phyloP scores from a whole-genome alignment of 2,329 filamentous ascomycete species.

The Xylariaceae sp. region DNA sequence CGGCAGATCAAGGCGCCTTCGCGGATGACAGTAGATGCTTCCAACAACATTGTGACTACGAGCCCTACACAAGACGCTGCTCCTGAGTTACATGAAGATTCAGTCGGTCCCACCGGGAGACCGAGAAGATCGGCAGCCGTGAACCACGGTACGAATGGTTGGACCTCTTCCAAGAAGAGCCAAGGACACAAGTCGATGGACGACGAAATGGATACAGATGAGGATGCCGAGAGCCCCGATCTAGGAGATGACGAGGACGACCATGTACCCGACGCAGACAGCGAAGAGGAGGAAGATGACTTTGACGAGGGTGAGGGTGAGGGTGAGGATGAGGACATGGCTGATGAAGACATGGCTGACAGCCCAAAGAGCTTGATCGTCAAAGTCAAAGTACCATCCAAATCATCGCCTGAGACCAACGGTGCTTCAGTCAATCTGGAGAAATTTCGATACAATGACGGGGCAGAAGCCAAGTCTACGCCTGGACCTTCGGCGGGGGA shows the following conservation, averaged over 20 bases:
- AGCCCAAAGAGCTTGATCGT: constrained; percentile 63
- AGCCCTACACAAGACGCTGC: constrained; percentile 27
- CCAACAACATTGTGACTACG: constrained; percentile 43
- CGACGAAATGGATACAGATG: constrained; percentile 46
- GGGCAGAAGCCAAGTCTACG: constrained; percentile 14
- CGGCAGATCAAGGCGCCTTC: constrained; percentile 72
- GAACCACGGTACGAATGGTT: constrained; percentile 47
- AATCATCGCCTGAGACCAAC: constrained; percentile 34
- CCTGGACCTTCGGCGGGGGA: constrained; percentile 5
- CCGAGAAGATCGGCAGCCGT: constrained; percentile 47
- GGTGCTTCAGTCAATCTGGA: constrained; percentile 29
- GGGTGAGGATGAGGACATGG: constrained; percentile 31
- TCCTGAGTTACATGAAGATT: constrained; percentile 32
- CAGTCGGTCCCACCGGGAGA: constrained; percentile 42
- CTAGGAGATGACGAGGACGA: constrained; percentile 67
- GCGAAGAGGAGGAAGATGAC: constrained; percentile 48
- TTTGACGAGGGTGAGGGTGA: constrained; percentile 53
- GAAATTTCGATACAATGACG: constrained; percentile 24
- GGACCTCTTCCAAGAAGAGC: constrained; percentile 33
- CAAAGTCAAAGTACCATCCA: constrained; percentile 55
- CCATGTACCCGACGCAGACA: constrained; percentile 57
- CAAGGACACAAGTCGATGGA: constrained; percentile 51
- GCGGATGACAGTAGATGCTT: constrained; percentile 59
- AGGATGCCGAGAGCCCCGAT: constrained; percentile 69
- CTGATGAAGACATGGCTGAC: constrained; percentile 47